Percentiles rank a stretch among this genome's conserved stretches.
phyloP scores from a whole-genome alignment of 1,139 yeast species.

The Debaryomyces fabryi region DNA sequence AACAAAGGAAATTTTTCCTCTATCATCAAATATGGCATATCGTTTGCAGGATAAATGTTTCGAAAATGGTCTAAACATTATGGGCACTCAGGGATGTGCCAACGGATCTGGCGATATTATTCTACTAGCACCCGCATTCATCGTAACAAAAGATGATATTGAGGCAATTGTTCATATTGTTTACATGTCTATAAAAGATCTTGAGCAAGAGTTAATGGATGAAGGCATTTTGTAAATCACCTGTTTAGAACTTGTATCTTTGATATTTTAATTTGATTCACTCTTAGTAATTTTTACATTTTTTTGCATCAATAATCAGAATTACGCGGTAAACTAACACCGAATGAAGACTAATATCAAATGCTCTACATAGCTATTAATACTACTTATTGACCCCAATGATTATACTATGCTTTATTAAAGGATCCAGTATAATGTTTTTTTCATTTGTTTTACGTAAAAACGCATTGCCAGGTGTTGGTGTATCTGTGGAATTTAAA shows the following conservation, averaged over 20 bases:
- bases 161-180: slow-evolving; percentile 40
- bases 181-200: slow-evolving; percentile 22
- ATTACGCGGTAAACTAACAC: background rate
- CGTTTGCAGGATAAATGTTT: slow-evolving; percentile 37
- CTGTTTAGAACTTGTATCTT: background rate
- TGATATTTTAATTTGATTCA: background rate
- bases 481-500: too few species aligned
- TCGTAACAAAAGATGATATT: slow-evolving; percentile 48
- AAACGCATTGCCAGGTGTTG: too few species aligned
- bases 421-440: too few species aligned
- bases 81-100: slow-evolving; percentile 49
- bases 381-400: background rate
- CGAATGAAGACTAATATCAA: background rate
- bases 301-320: background rate
- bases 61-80: slow-evolving; percentile 45
- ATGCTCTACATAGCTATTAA: background rate
- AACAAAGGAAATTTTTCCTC: slow-evolving; percentile 51
- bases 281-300: background rate
- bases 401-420: background rate
- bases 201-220: slow-evolving; percentile 18
- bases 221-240: slow-evolving; percentile 11
- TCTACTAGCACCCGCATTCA: slow-evolving; percentile 53
- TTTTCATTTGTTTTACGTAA: too few species aligned
- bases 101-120: slow-evolving; percentile 53
- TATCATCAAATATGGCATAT: slow-evolving; percentile 32